A percentile compares a stretch with the other conserved stretches of the same genome.
These are phyloP conservation scores for Plasmodium yoelii DNA, from an alignment of 169 alveolate genomes.

Conservation along the genomic window DNA sequence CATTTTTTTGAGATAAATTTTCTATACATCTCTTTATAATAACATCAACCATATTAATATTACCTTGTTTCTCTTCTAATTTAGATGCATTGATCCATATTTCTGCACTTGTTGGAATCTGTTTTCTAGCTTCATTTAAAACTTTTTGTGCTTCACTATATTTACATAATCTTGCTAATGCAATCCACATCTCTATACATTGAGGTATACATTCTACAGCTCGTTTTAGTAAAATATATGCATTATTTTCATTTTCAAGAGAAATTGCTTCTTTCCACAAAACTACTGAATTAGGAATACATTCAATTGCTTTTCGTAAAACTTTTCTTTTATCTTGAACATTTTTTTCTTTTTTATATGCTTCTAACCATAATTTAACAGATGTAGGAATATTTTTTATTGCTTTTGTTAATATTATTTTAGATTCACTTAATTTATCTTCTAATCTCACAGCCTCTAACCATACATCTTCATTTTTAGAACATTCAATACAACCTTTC, in stretches of 20 bases:
- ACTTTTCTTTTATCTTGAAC: constrained; percentile 90
- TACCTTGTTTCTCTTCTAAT: constrained; percentile 96
- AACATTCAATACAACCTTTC: constrained; percentile 96
- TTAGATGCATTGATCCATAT: constrained; percentile 98
- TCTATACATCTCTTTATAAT: constrained; percentile 91
- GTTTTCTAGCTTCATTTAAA: constrained; percentile 97
- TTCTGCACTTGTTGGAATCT: constrained; percentile 95
- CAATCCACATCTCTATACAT: constrained; percentile 98
- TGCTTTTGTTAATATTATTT: constrained; percentile 95
- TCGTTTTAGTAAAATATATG: constrained; percentile 93
- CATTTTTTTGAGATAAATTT: constrained; percentile 87
- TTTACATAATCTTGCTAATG: constrained; percentile 96
- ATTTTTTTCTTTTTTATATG: constrained; percentile 94
- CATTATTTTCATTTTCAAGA: constrained; percentile 94
- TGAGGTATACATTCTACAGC: constrained; percentile 99
- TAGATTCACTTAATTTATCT: constrained; percentile 93
- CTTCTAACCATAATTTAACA: constrained; percentile 96
- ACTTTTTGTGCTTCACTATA: constrained; percentile 97
- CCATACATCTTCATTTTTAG: constrained; percentile 99
- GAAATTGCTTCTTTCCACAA: constrained; percentile 98
- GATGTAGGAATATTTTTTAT: constrained; percentile 90
- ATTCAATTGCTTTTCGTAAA: constrained; percentile 95
- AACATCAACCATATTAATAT: constrained; percentile 86
- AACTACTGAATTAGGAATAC: constrained; percentile 96
- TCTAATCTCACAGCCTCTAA: constrained; percentile 98